Percentiles rank a stretch among this genome's conserved stretches.
These are phyloP conservation scores for Austroboletus novae-zelandiae DNA, from an alignment of 1,284 basidiomycete species.

Conservation along the genomic window DNA sequence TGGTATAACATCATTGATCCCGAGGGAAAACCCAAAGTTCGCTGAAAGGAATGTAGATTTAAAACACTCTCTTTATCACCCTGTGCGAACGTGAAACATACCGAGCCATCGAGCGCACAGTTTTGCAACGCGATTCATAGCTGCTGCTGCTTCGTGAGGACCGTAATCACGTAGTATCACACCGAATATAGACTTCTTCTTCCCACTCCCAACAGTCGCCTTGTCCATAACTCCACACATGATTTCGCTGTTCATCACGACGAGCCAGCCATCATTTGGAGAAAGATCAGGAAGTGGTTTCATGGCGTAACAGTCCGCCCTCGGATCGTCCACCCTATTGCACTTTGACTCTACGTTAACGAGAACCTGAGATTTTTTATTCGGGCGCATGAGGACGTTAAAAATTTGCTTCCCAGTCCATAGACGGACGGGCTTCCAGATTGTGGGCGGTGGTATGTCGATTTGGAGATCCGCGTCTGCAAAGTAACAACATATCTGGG, in stretches of 20 bases:
- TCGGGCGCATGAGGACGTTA: slow-evolving; percentile 95
- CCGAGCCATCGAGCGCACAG: slow-evolving; percentile 93
- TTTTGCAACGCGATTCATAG: slow-evolving; percentile 97
- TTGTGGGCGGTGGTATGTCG: slow-evolving; percentile 93
- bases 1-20: slow-evolving; percentile 98
- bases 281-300: slow-evolving; percentile 80
- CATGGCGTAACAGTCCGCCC: slow-evolving; percentile 59
- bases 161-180: slow-evolving; percentile 98
- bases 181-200: slow-evolving; percentile 99
- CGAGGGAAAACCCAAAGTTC: slow-evolving; percentile 97
- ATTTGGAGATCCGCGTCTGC: slow-evolving; percentile 91
- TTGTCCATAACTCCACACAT: slow-evolving; percentile 99
- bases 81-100: slow-evolving; percentile 35
- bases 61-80: neutral
- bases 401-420: slow-evolving; percentile 99
- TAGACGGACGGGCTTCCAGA: slow-evolving; percentile 89
- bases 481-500: slow-evolving; percentile 95
- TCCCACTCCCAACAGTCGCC: slow-evolving; percentile 95
- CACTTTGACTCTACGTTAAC: slow-evolving; percentile 98
- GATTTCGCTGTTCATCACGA: slow-evolving; percentile 97
- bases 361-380: slow-evolving; percentile 77
- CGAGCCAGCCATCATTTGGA: slow-evolving; percentile 97
- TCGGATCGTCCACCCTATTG: slow-evolving; percentile 88
- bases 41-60: slow-evolving; percentile 44
- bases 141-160: slow-evolving; percentile 88